Percentiles rank a stretch among this genome's conserved stretches.
Evolutionary conservation across 2,329 filamentous ascomycete genomes (phyloP).

Genomic region (Alternaria tenuissima): DNA sequence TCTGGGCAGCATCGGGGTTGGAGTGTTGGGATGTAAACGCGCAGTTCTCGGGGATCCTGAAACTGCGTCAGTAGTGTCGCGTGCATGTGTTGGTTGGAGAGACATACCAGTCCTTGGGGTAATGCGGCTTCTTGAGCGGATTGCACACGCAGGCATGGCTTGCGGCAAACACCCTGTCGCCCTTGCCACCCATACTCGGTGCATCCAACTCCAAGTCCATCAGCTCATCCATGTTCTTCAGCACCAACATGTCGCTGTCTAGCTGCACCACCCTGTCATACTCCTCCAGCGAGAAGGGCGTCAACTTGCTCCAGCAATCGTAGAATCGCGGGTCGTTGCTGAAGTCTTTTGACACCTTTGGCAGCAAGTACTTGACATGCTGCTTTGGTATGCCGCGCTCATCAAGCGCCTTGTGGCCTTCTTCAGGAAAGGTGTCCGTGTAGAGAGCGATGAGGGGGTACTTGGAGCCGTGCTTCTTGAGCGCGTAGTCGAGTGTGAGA

Average conservation of each 20-base stretch:
- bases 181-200: slow-evolving; percentile 60
- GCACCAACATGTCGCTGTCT: slow-evolving; percentile 86
- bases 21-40: slow-evolving; percentile 67
- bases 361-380: slow-evolving; percentile 76
- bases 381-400: slow-evolving; percentile 74
- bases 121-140: slow-evolving; percentile 78
- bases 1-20: slow-evolving; percentile 61
- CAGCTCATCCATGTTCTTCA: slow-evolving; percentile 88
- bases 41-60: slow-evolving; percentile 64
- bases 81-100: background rate
- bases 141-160: slow-evolving; percentile 89
- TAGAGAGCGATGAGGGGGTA: slow-evolving; percentile 87
- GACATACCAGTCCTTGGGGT: slow-evolving; percentile 74
- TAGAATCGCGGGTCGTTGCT: slow-evolving; percentile 83
- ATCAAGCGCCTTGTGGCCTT: slow-evolving; percentile 74
- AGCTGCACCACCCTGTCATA: slow-evolving; percentile 84
- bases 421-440: slow-evolving; percentile 75
- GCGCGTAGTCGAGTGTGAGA: slow-evolving; percentile 79
- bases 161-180: slow-evolving; percentile 78
- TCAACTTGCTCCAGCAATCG: slow-evolving; percentile 89
- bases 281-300: slow-evolving; percentile 77
- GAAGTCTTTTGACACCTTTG: slow-evolving; percentile 71
- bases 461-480: slow-evolving; percentile 69
- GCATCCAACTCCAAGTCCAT: slow-evolving; percentile 81
- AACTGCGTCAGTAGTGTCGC: background rate